Base-by-base conservation (phyloP, 805 yeast species). In the Candida namnaoensis region DNA sequence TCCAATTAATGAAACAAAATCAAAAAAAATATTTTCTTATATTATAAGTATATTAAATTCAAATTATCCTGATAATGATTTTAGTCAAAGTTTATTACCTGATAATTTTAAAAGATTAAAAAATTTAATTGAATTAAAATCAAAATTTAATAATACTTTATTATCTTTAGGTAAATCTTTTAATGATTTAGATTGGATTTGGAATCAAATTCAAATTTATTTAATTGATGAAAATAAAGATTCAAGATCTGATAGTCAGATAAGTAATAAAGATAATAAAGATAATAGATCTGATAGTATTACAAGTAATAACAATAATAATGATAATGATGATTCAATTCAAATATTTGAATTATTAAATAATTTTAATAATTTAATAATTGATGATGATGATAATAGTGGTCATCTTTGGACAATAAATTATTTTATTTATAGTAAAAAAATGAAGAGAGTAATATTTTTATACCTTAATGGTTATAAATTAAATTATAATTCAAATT, bases 51-150 rank as follows among this genome's bases (percentile, higher is more conserved):
- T 90, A 32, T 69, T 93, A 41, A 93, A 93, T 60, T 85, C 95
- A 7, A 82, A 95, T 5, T 91, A 86, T 57, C 98, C 99, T 1
- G 99, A 93, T 59, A 96, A 93, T 55, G 99, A 93, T 57, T 93
- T 91, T 53, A 75, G 95, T 11, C 33, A 30, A 30, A 74, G 82
- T 25, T 73, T 93, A 47, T 88, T 86, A 55, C 99, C 99, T 2
- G 69, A 69, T 15, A 82, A 79, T 58, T 84, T 84, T 60, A 64
- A 69, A 35, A 74, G 85, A n/a, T 47, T 53, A 12, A 75, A 60
- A 40, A 61, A 54, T 37, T 61, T 53, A 47, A 65, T 58, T 57
- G 77, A 69, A 43, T 72, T 78, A 49, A 76, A 77, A 44, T 70
- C 80, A 28, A 76, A 80, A 41, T 81, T 93, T 54, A 88, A 88